Evolutionary conservation across 768 basidiomycete species (phyloP), one percentile per base, ranked within the genome.

Genomic region (Mycena galopus): DNA sequence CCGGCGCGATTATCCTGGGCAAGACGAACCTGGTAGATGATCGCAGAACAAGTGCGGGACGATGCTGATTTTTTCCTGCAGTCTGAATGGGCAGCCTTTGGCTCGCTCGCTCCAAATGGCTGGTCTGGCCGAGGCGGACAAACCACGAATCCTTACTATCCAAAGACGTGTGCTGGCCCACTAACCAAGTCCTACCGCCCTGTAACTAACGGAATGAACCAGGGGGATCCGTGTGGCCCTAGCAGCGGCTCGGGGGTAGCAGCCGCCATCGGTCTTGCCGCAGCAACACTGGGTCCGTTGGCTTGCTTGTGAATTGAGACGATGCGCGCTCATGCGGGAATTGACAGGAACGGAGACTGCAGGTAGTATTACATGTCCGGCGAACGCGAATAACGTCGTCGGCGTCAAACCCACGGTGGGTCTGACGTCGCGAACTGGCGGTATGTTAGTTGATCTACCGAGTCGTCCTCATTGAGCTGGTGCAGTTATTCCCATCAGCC

Each of bases 101-200:
- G 71, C 27, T 17, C 65, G 4, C 17, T 61, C 12, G 65, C 53
- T 30, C 80, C 85, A 12, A 75, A 79, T 12, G 88, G 87, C 27
- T 88, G 84, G 76, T 87, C 86, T 19, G 84, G 83, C 11, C 82
- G 85, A 14, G 86, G 85, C 12, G 88, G 88, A 10, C 88, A 87
- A 78, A 77, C 79, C 1, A 82, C 80, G 8, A 79, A 77, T 55
- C 81, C 86, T 3, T 88, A 86, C 74, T 83, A 82, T 51, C 86
- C 85, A 23, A 77, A 79, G n/a, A 85, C 81, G 19, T 74, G 85
- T 65, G 83, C 86, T 2, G 6, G n/a, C 29, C 51, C 11, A 25
- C 16, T 27, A n/a, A n/a, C n/a, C n/a, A n/a, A n/a, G n/a, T n/a
- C 25, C 17, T 61, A 21, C 17, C 39, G 55, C 14, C 16, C 29